A percentile compares a stretch with the other conserved stretches of the same genome.
These are phyloP conservation scores for Volvox reticuliferus DNA, from an alignment of 139 green algal genomes.

Conservation along the genomic window DNA sequence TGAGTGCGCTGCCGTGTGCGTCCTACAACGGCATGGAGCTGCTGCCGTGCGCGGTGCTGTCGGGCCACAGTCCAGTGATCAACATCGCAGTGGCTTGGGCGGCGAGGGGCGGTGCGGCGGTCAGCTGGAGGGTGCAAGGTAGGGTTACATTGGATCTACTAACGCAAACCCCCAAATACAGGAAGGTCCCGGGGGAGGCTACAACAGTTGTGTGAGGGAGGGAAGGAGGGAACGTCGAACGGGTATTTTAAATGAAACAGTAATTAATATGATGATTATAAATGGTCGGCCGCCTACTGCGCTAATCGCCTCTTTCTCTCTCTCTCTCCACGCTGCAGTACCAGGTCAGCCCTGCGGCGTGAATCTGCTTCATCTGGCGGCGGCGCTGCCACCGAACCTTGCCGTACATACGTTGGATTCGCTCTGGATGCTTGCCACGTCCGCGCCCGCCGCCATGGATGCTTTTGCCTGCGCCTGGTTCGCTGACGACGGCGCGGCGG, in stretches of 20 bases:
- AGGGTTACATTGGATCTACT: background rate
- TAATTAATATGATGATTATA: no score
- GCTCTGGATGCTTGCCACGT: constrained; percentile 24
- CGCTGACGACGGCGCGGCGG: background rate
- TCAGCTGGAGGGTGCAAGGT: constrained; percentile 38
- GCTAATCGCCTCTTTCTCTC: background rate
- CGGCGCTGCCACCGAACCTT: background rate
- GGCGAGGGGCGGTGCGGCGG: background rate
- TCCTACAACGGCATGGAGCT: background rate
- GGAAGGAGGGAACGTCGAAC: no score
- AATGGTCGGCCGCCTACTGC: no score
- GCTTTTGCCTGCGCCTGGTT: constrained; percentile 36
- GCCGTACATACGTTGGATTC: background rate
- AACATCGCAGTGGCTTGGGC: constrained; percentile 19
- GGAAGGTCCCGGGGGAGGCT: no score
- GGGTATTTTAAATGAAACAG: no score
- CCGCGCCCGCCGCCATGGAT: background rate
- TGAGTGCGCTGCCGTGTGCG: constrained; percentile 7
- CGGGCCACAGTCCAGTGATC: background rate
- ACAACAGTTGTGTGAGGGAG: no score
- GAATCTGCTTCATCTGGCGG: constrained; percentile 25
- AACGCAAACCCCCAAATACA: no score
- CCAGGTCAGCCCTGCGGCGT: background rate
- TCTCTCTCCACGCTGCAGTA: background rate
- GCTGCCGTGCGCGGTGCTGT: background rate